These are phyloP conservation scores for Eimeria tenella DNA, from an alignment of 169 alveolate species.

Conservation along the genomic window DNA sequence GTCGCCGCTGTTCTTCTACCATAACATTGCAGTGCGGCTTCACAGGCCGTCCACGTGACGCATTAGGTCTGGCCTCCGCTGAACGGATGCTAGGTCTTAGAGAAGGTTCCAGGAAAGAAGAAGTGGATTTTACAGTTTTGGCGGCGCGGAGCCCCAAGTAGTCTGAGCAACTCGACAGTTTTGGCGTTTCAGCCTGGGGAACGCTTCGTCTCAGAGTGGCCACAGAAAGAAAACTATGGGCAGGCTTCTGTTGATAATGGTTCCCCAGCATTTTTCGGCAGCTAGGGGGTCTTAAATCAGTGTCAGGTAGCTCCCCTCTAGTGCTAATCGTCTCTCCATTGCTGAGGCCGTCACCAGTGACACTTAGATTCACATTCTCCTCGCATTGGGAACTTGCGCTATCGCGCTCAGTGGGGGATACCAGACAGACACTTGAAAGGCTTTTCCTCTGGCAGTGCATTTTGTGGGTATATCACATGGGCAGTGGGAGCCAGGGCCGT, in stretches of 20 bases:
- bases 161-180: not conserved
- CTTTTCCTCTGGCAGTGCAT: conserved; percentile 39
- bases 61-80: not conserved
- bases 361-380: conserved; percentile 23
- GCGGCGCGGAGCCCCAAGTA: not conserved
- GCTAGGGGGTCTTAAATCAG: not conserved
- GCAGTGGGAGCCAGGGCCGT: not conserved
- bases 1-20: not conserved
- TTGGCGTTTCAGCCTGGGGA: not conserved
- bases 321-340: not conserved
- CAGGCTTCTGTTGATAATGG: not conserved
- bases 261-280: not conserved
- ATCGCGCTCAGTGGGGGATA: not conserved
- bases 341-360: conserved; percentile 39
- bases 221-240: not conserved
- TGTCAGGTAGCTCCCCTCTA: not conserved
- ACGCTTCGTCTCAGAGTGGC: not conserved
- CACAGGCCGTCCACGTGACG: not conserved
- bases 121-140: not conserved
- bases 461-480: not conserved
- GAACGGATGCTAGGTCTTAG: not conserved
- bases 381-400: not conserved
- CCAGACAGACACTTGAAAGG: not conserved
- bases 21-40: not conserved
- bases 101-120: not conserved